Conservation (phyloP, 225 moss, liverwort and hornwort genomes). For the Physcomitrellopsis africana region DNA sequence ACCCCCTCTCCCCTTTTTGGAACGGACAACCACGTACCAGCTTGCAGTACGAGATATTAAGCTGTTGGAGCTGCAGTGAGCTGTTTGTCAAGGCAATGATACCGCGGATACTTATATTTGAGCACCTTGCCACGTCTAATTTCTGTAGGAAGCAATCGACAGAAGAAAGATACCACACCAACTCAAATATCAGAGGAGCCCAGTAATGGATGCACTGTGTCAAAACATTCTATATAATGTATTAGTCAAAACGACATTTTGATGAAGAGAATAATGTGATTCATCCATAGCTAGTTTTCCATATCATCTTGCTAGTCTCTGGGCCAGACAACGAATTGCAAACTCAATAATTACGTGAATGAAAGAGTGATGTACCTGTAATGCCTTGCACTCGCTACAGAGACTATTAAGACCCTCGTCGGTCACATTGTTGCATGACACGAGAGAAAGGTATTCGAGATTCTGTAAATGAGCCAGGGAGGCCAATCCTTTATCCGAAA, state of each 20-base stretch:
- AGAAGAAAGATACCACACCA: too few species aligned
- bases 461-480: conserved; percentile 54
- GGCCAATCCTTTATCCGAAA: conserved; percentile 63
- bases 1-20: not conserved
- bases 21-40: conserved; percentile 37
- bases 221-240: conserved; percentile 15
- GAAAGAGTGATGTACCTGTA: conserved; percentile 45
- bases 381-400: conserved; percentile 44
- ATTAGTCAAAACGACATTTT: not conserved
- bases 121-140: conserved; percentile 56
- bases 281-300: conserved; percentile 11
- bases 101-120: conserved; percentile 52
- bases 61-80: conserved; percentile 49
- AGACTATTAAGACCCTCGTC: conserved; percentile 66
- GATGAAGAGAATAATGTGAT: not conserved
- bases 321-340: not conserved
- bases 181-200: conserved; percentile 29
- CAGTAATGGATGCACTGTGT: not conserved
- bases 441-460: conserved; percentile 63
- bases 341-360: not conserved
- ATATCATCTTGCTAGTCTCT: not conserved
- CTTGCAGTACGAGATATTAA: conserved; percentile 55
- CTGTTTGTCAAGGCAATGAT: conserved; percentile 54
- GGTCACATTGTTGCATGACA: conserved; percentile 73
- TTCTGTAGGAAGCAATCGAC: conserved; percentile 41